Evolutionary conservation across 306 rosid species (phyloP).

Genomic region (Vicia faba): DNA sequence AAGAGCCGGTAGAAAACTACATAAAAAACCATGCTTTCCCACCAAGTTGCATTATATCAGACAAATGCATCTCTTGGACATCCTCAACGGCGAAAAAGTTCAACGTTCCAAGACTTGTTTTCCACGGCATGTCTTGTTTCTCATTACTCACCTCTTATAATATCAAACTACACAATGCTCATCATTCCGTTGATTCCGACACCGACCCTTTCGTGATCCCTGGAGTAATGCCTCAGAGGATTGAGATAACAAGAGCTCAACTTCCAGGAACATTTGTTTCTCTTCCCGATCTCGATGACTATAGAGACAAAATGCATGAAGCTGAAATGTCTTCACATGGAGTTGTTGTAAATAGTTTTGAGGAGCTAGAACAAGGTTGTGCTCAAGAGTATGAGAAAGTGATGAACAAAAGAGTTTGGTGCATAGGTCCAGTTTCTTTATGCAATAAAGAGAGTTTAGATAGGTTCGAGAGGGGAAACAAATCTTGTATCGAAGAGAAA

Average conservation of each 20-base stretch:
- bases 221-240: slow-evolving; percentile 43
- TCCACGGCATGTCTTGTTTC: slow-evolving; percentile 44
- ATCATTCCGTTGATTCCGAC: slow-evolving; percentile 42
- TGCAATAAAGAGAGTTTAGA: slow-evolving; percentile 59
- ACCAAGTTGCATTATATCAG: slow-evolving; percentile 76
- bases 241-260: slow-evolving; percentile 56
- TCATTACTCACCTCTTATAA: slow-evolving; percentile 53
- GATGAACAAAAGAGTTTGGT: slow-evolving; percentile 64
- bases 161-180: slow-evolving; percentile 45
- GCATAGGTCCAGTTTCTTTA: slow-evolving; percentile 73
- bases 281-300: slow-evolving; percentile 63
- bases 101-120: slow-evolving; percentile 34
- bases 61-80: slow-evolving; percentile 52
- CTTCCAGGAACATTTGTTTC: slow-evolving; percentile 57
- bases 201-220: slow-evolving; percentile 56
- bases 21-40: slow-evolving; percentile 39
- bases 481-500: slow-evolving; percentile 52
- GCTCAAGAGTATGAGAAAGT: slow-evolving; percentile 46
- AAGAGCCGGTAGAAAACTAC: slow-evolving; percentile 59
- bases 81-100: slow-evolving; percentile 19
- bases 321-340: slow-evolving; percentile 63
- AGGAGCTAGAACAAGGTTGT: slow-evolving; percentile 60
- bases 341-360: slow-evolving; percentile 69
- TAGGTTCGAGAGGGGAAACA: slow-evolving; percentile 72
- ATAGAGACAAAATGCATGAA: slow-evolving; percentile 59